These are phyloP conservation scores for Puccinia triticina DNA, from an alignment of 1,284 basidiomycete species.

Conservation along the genomic window DNA sequence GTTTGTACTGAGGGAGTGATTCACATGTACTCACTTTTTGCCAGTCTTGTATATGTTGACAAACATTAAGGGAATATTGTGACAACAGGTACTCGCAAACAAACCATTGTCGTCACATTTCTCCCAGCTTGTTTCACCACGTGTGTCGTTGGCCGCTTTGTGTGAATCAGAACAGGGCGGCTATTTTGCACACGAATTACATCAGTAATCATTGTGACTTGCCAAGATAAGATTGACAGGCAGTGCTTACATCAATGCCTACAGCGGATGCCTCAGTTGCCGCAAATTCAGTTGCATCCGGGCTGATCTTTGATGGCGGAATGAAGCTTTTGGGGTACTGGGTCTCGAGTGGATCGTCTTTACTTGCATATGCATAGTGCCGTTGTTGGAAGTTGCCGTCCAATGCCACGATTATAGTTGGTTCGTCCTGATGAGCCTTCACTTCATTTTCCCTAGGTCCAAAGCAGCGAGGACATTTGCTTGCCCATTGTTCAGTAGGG, in stretches of 20 bases:
- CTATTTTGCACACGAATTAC: too few relatives aligned
- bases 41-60: constrained; percentile 4
- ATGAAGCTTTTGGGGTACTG: not conserved
- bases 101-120: not conserved
- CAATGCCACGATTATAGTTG: not conserved
- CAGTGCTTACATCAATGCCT: not conserved
- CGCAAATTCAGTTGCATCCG: not conserved
- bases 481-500: not conserved
- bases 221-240: not conserved
- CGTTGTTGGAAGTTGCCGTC: too few relatives aligned
- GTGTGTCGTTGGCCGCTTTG: not conserved
- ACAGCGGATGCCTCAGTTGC: not conserved
- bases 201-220: too few relatives aligned
- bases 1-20: not conserved
- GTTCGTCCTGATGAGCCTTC: not conserved
- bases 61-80: not conserved
- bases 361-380: not conserved
- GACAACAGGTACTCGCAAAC: not conserved
- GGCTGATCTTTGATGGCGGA: not conserved
- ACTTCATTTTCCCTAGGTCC: not conserved
- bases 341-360: not conserved
- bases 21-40: not conserved
- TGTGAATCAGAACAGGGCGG: not conserved
- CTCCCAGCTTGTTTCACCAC: not conserved
- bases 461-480: constrained; percentile 23